Conservation (phyloP, 2,329 filamentous ascomycete genomes). For the Ascochyta koolunga region DNA sequence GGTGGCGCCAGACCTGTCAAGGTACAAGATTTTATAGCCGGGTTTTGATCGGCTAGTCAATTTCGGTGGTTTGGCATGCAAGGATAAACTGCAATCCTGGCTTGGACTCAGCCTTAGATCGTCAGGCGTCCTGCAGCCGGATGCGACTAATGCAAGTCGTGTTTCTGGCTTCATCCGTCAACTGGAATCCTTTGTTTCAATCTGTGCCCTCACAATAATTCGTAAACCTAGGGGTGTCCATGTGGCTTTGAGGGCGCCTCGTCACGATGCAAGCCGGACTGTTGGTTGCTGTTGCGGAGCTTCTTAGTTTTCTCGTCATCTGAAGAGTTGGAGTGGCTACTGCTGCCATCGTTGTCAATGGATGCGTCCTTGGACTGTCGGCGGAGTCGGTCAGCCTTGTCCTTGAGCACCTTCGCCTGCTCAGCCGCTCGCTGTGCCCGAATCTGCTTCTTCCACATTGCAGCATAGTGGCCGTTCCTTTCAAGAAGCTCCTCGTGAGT, state of each 20-base stretch:
- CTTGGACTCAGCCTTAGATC: not conserved
- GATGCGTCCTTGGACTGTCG: constrained; percentile 55
- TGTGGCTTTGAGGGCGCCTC: constrained; percentile 30
- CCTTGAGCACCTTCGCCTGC: constrained; percentile 56
- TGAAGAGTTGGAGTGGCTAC: constrained; percentile 39
- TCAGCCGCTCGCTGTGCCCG: constrained; percentile 57
- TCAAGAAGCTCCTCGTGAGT: constrained; percentile 59
- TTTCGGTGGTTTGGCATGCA: too few relatives aligned
- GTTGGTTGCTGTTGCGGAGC: constrained; percentile 6
- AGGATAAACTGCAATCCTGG: not conserved
- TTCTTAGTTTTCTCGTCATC: constrained; percentile 43
- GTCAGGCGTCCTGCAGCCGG: not conserved
- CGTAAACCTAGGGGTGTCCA: constrained; percentile 33
- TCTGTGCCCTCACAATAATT: not conserved
- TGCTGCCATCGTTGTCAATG: constrained; percentile 48
- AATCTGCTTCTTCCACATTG: constrained; percentile 61
- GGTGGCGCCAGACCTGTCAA: not conserved
- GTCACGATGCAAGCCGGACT: constrained; percentile 17
- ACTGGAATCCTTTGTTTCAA: not conserved
- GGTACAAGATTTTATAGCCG: not conserved
- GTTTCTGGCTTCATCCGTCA: not conserved
- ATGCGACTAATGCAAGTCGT: not conserved
- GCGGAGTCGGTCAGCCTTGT: constrained; percentile 57
- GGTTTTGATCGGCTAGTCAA: too few relatives aligned
- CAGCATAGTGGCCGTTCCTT: constrained; percentile 52